Base-by-base conservation (phyloP, 2,329 filamentous ascomycete genomes). In the Colletotrichum sojae region DNA sequence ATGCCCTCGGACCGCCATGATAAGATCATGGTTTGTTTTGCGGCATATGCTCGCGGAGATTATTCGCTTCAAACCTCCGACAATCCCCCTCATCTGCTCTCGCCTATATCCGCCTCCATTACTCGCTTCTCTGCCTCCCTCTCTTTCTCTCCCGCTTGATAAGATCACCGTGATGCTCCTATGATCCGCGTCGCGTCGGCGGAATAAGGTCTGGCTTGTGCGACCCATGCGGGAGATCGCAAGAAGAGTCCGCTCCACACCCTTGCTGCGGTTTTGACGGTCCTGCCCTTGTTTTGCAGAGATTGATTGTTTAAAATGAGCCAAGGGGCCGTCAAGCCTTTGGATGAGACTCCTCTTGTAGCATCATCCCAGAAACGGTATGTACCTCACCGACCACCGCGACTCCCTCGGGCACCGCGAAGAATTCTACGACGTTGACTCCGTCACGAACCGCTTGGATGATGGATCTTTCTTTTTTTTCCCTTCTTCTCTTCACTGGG, bases 121-220 rank as follows among this genome's bases (percentile, higher is more conserved):
- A 22, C 54, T 59, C 63, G 27, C 48, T 36, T 27, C 16, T 25
- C 22, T 25, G 48, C 49, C 16, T 20, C 36, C 20, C 4, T 22
- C 39, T 22, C 39, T 62, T 20, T 46, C 8, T 31, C 31, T 36
- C 8, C 31, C 31, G 31, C 31, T 36, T 36, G 10, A 36, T 54
- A 54, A 52, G 55, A 56, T 67, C 54, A 46, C 22, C 49, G 15
- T 25, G 48, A 40, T 66, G 22, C 15, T 48, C 40, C 43, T 53
- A 43, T 56, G 67, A 60, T 67, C 67, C 62, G 62, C 62, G 16
- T 61, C 51, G 61, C 51, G 51, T 60, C 55, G 52, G 18, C 39
- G 31, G 67, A 69, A 66, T 67, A 69, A 69, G 67, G 67, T 66
- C 67, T 67, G 67, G 67, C 62, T 60, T 69, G 67, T 69, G 67